These are phyloP conservation scores for Suhomyces bolitotheri DNA, from an alignment of 1,139 yeast genomes.

Conservation along the genomic window DNA sequence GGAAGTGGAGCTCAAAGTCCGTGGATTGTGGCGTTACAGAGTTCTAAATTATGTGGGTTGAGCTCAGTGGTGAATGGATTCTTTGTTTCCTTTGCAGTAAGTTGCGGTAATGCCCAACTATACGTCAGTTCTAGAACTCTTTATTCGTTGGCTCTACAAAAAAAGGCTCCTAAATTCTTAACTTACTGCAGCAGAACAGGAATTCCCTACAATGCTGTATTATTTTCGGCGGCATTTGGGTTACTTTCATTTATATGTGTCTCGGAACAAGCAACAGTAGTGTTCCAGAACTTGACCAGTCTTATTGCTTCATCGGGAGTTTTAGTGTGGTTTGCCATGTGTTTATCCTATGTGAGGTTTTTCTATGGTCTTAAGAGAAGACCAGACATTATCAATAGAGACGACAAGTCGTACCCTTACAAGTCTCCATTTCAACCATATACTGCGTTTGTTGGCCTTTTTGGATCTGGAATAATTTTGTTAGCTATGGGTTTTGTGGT, in stretches of 20 bases:
- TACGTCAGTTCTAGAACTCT: conserved; percentile 80
- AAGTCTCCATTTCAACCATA: conserved; percentile 78
- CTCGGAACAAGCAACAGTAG: conserved; percentile 57
- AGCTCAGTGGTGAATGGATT: conserved; percentile 66
- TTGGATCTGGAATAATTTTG: conserved; percentile 56
- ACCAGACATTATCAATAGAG: conserved; percentile 63
- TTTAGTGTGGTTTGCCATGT: conserved; percentile 81
- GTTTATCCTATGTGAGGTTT: conserved; percentile 69
- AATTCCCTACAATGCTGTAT: conserved; percentile 70
- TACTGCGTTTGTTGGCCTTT: conserved; percentile 65
- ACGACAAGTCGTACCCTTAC: conserved; percentile 72
- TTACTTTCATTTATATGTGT: conserved; percentile 61
- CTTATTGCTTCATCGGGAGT: conserved; percentile 71
- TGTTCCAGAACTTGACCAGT: conserved; percentile 64
- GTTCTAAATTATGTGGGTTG: conserved; percentile 62
- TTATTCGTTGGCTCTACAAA: conserved; percentile 71
- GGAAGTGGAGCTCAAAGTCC: conserved; percentile 70
- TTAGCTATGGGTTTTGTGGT: conserved; percentile 71
- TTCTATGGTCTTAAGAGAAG: conserved; percentile 65
- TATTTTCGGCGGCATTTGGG: conserved; percentile 62
- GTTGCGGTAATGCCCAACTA: conserved; percentile 75
- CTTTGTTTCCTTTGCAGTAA: conserved; percentile 70
- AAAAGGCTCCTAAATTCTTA: conserved; percentile 64
- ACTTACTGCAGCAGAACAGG: conserved; percentile 63
- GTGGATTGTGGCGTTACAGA: conserved; percentile 77